Conservation (phyloP, 495 filamentous ascomycete genomes). For the Podospora appendiculata region DNA sequence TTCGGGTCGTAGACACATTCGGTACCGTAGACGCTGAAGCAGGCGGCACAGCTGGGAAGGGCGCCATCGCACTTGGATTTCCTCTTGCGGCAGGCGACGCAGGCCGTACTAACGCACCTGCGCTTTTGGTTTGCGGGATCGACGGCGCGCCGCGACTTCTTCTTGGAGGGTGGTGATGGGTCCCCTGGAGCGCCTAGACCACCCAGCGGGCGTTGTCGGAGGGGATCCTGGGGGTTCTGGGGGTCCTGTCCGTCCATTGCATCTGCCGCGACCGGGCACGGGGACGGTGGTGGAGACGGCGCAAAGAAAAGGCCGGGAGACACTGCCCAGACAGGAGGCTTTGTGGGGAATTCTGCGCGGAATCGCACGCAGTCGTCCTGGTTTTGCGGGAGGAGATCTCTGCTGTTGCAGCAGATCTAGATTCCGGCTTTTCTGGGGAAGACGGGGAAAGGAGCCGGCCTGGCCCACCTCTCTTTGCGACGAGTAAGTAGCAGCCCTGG, state of each 20-base stretch:
- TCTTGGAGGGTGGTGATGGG: conserved; percentile 26
- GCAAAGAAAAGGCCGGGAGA: too few species aligned
- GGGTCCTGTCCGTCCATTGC: not conserved
- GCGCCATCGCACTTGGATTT: conserved; percentile 97
- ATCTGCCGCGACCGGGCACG: too few species aligned
- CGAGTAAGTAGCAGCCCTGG: too few species aligned
- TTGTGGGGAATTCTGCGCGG: too few species aligned
- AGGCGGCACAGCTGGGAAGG: conserved; percentile 86
- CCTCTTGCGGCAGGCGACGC: conserved; percentile 81
- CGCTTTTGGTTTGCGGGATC: conserved; percentile 57
- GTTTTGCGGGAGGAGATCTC: too few species aligned
- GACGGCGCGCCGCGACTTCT: conserved; percentile 42
- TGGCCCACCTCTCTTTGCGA: too few species aligned
- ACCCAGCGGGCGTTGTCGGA: not conserved
- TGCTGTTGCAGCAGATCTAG: too few species aligned
- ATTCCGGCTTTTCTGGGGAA: too few species aligned
- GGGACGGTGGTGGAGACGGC: too few species aligned
- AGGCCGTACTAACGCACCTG: conserved; percentile 87
- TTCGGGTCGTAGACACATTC: conserved; percentile 91
- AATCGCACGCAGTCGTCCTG: too few species aligned
- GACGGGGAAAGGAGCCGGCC: too few species aligned
- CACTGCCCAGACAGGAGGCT: too few species aligned
- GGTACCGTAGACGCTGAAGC: conserved; percentile 90
- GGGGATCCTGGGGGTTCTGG: not conserved
- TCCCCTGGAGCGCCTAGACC: not conserved